Evolutionary conservation across 441 rosid genomes (phyloP), one percentile per base, ranked within the genome.

Genomic region (Pelargonium cotyledonis): DNA sequence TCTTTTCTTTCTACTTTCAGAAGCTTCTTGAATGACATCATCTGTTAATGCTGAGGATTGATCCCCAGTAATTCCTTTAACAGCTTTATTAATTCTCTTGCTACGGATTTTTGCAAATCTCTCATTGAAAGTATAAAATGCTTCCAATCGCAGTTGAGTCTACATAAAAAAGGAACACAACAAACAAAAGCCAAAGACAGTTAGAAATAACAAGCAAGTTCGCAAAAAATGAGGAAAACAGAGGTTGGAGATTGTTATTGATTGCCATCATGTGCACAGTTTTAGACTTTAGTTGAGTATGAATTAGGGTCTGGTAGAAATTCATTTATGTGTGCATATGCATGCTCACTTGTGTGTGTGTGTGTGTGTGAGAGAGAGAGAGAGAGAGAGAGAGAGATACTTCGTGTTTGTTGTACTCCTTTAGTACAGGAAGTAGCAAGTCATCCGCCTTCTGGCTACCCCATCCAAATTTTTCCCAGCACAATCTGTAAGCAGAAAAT

Each of bases 401-500:
- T 98, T 95, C 98, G 8, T 82, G 95, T 76, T 92, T 95, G 70
- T 87, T 84, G 57, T 88, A 92, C 82, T 95, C 98, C 75, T 89
- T 92, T 80, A 95, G 80, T 78, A 92, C 97, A 53, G 95, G 99
- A 70, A 86, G 66, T 29, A 95, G 82, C 73, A 95, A 79, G 73
- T 92, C 97, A 73, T 92, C 95, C 23, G 91, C 85, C 80, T 95
- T 92, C 75, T 85, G 86, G 70, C 87, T 61, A 72, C 77, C 82
- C 99, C 98, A 95, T 16, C 89, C 97, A 84, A 95, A 89, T 77
- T 84, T 90, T 70, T 95, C 99, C 93, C 91, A 90, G 84, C 99
- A 92, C 75, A 90, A 73, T 79, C 99, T 95, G 88, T 68, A 78
- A n/a, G 70, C 21, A 65, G 51, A 23, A 64, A 68, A 64, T 23